Base-by-base conservation (phyloP, 2,329 filamentous ascomycete species). In the Emmonsiellopsis sp. region DNA sequence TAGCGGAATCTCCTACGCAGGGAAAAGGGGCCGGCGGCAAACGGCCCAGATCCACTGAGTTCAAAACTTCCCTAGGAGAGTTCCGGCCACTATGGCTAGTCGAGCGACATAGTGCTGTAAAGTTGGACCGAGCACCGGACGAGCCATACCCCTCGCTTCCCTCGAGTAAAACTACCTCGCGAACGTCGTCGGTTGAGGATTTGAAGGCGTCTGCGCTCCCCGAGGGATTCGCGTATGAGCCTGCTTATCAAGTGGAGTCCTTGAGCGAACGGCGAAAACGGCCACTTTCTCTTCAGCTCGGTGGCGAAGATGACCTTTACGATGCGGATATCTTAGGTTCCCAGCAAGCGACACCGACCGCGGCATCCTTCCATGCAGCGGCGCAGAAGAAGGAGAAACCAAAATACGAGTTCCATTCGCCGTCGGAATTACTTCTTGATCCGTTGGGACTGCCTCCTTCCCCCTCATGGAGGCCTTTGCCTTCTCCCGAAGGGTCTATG, bases 41-140 rank as follows among this genome's bases (percentile, higher is more conserved):
- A 45, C 74, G 78, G 37, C 69, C 73, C 0, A 71, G 69, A 51
- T 81, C 78, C 1, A 71, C 72, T 4, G 77, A 81, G 57, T 80
- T 80, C 63, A 75, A 71, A 55, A 70, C 69, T 37, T 73, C 69
- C 15, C 20, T 26, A 26, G 80, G 80, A 52, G 89, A 93, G 64
- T 85, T 91, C 62, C 84, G 87, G 60, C 91, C 91, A 0, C 73
- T 96, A 7, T 92, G 87, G 69, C 82, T 95, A 20, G 81, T 95
- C 6, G 87, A 94, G 67, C 83, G 76, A 32, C 80, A 77, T 59
- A 70, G 73, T 16, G 58, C 65, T 8, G 63, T 58, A 15, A 76
- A 78, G 61, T 63, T 66, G 15, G 71, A 67, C 57, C 65, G 62
- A 13, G 66, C 72, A 40, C 57, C 58, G 11, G 69, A 74, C 30